Base-by-base conservation (phyloP, 148 eudicot genomes). In the Nepenthes gracilis region DNA sequence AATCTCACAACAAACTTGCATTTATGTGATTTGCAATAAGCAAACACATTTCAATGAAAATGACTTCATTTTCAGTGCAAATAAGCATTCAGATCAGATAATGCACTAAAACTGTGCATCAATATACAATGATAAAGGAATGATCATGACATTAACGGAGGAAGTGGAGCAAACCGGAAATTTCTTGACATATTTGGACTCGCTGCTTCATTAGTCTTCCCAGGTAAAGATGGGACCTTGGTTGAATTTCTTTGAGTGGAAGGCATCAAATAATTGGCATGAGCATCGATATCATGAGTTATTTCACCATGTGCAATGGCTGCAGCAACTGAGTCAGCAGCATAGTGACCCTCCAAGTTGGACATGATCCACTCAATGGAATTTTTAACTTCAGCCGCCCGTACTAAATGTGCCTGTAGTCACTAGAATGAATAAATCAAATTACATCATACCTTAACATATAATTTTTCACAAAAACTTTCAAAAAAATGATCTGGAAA, bases 311-410 rank as follows among this genome's bases (percentile, higher is more conserved):
- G 80, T 64, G 87, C 87, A 75, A 91, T 85, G 68, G 95, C 99
- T 74, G 89, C 85, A 86, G 97, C 84, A 81, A 94, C 97, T 49
- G 99, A 83, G 64, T 83, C 89, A 74, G 99, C 87, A 71, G 95
- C 99, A 81, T 89, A 89, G 66, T 94, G 97, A 63, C 92, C 93
- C 68, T 85, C 88, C 68, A 86, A 80, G 76, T 89, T 89, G 68
- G 84, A 82, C 91, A 94, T 83, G 57, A 89, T 89, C 97, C 97
- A 89, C 75, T 94, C 99, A 63, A 94, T 86, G 65, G 97, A 85
- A 73, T 78, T 86, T 74, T 94, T 94, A 12, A 94, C 97, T 73
- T 89, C 99, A 68, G 89, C 92, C 59, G 99, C 97, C 68, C 88
- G 83, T 51, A 81, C 67, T 70, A 94, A 73, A 75, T 83, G 99